Percentiles rank a stretch among this genome's conserved stretches.
Conservation (phyloP, 2,329 filamentous ascomycete species). For the Trichoderma atrobrunneum region DNA sequence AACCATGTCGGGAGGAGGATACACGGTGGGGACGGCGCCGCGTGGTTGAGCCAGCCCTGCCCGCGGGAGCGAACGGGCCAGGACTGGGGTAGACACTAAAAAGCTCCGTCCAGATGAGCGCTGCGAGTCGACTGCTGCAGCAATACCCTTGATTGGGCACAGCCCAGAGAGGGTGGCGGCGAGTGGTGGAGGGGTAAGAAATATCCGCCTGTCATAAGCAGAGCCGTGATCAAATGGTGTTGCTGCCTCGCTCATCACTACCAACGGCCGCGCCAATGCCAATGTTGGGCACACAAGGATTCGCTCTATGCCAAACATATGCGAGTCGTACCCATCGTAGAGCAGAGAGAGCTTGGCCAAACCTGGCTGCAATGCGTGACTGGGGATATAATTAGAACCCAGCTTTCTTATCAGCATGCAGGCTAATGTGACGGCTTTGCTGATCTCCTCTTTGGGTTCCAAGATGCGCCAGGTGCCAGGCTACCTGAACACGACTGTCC, state of each 20-base stretch:
- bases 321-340: slow-evolving; percentile 5
- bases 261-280: slow-evolving; percentile 10
- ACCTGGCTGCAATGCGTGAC: neutral
- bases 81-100: slow-evolving; percentile 18
- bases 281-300: slow-evolving; percentile 17
- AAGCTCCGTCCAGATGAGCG: slow-evolving; percentile 17
- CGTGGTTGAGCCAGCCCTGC: slow-evolving; percentile 22
- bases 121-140: slow-evolving; percentile 12
- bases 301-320: slow-evolving; percentile 1
- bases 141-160: slow-evolving; percentile 11
- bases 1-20: slow-evolving; percentile 17
- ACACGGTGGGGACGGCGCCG: slow-evolving; percentile 17
- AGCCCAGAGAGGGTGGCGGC: slow-evolving; percentile 4
- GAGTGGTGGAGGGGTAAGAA: slow-evolving; percentile 7
- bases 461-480: slow-evolving; percentile 1
- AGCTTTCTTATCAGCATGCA: slow-evolving; percentile 5
- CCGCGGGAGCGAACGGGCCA: slow-evolving; percentile 19
- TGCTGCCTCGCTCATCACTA: slow-evolving; percentile 4
- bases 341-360: neutral
- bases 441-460: slow-evolving; percentile 4
- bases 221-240: slow-evolving; percentile 10
- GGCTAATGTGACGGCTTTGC: neutral
- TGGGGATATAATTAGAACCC: slow-evolving; percentile 17
- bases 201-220: slow-evolving; percentile 11
- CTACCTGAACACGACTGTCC: neutral